A percentile compares a stretch with the other conserved stretches of the same genome.
These are phyloP conservation scores for Skeletonema tropicum DNA, from an alignment of 108 stramenopile genomes.

Conservation along the genomic window DNA sequence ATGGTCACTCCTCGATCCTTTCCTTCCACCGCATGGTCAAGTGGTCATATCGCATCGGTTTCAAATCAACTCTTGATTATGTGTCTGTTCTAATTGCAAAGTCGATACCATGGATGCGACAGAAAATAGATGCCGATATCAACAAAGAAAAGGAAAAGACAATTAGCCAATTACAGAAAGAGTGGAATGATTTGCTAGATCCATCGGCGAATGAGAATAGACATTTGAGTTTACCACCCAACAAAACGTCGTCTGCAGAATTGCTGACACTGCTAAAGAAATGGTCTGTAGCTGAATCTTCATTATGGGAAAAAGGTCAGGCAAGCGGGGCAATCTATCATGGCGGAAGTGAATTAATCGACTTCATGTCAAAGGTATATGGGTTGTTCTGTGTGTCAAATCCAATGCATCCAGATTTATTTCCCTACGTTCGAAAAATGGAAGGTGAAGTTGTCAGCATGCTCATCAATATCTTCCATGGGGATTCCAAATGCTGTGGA, in stretches of 20 bases:
- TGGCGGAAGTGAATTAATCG: conserved; percentile 53
- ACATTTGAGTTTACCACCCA: conserved; percentile 3
- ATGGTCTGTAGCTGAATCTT: conserved; percentile 10
- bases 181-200: conserved; percentile 25
- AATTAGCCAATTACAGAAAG: background rate
- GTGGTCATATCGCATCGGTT: conserved; percentile 12
- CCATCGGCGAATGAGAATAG: conserved; percentile 9
- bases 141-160: conserved; percentile 13
- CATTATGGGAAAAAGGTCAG: conserved; percentile 16
- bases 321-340: conserved; percentile 79
- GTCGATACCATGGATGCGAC: conserved; percentile 18
- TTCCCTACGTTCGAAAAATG: conserved; percentile 84
- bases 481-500: conserved; percentile 43
- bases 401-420: conserved; percentile 89
- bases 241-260: conserved; percentile 7
- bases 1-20: conserved; percentile 5
- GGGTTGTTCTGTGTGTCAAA: conserved; percentile 71
- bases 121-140: conserved; percentile 4
- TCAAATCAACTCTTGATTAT: conserved; percentile 3
- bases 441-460: conserved; percentile 83
- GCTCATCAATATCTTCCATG: conserved; percentile 61
- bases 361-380: conserved; percentile 55
- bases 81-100: conserved; percentile 16
- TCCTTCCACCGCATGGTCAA: conserved; percentile 5
- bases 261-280: conserved; percentile 12